Evolutionary conservation across 495 filamentous ascomycete genomes (phyloP), one percentile per base, ranked within the genome.

Genomic region (Podospora sp.): DNA sequence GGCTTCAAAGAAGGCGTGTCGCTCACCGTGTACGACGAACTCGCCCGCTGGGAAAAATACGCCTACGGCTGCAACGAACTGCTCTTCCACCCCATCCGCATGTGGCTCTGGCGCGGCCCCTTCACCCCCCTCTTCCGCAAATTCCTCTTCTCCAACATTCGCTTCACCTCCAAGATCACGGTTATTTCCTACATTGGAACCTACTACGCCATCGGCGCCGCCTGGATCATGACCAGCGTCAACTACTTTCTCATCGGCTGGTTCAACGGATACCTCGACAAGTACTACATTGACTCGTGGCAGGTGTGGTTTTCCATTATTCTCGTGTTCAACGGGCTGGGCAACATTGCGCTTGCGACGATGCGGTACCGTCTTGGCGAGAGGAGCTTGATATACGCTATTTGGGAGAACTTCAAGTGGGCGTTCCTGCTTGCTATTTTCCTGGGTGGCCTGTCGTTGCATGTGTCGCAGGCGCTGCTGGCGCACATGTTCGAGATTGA

Each of bases 1-100:
- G 91, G 89, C 58, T 94, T 92, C 80, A 93, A 93, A 75, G 91
- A 94, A 73, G 91, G 91, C 67, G 91, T 94, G 26, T 94, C 91
- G 14, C 82, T 94, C 12, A 94, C 91, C 9, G 91, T 94, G 29
- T 94, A 94, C 76, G 91, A 94, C 75, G 91, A 94, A 73, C 80
- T 94, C 25, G 88, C 89, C 4, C 88, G 91, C 33, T 93, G 91
- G 91, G 91, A 93, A 71, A 93, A 93, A 76, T 93, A 93, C 76
- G 91, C 91, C 5, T 94, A 93, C 73, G 91, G 91, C n/a, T 94
- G 91, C 75, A 92, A 90, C 80, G 91, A 94, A 75, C 78, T 94
- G 55, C 83, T 94, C 67, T 94, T 94, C 83, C 81, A 92, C 71
- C 91, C 91, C 0, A 76, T 94, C 62, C 80, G 86, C 62, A 83